Percentiles rank a stretch among this genome's conserved stretches.
Conservation (phyloP, 2,329 filamentous ascomycete species). For the Pyrenochaeta sp. region DNA sequence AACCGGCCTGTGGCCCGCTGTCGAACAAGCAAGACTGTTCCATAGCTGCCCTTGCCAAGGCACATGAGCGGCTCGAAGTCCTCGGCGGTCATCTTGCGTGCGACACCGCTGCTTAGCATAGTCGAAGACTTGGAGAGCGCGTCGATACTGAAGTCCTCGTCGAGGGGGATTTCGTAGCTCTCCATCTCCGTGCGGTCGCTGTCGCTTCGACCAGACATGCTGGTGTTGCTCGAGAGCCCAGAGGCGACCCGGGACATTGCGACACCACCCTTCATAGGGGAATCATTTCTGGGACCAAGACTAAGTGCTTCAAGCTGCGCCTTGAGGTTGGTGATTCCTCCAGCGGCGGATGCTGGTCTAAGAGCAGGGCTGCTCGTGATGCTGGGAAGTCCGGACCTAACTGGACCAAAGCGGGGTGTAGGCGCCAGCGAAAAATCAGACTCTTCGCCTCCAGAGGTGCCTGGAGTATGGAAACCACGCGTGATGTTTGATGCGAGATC, state of each 20-base stretch:
- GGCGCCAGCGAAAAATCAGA: constrained; percentile 56
- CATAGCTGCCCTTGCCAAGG: constrained; percentile 94
- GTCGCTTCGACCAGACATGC: constrained; percentile 66
- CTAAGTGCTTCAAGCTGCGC: constrained; percentile 81
- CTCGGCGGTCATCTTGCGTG: constrained; percentile 85
- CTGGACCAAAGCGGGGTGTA: constrained; percentile 52
- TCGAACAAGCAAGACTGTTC: constrained; percentile 92
- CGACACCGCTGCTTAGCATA: constrained; percentile 56
- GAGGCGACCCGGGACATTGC: constrained; percentile 40
- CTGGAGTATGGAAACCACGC: constrained; percentile 59
- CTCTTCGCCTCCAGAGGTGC: constrained; percentile 63
- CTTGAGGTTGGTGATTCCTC: constrained; percentile 84
- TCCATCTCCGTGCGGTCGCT: constrained; percentile 76
- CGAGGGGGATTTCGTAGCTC: constrained; percentile 84
- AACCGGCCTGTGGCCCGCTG: constrained; percentile 86
- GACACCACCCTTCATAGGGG: constrained; percentile 58
- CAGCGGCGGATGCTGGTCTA: constrained; percentile 59
- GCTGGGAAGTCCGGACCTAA: constrained; percentile 55
- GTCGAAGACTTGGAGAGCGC: constrained; percentile 48
- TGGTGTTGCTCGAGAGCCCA: constrained; percentile 63
- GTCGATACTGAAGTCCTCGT: constrained; percentile 80
- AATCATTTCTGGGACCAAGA: constrained; percentile 65
- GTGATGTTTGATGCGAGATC: constrained; percentile 47
- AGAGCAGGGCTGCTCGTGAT: constrained; percentile 61
- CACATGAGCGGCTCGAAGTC: constrained; percentile 93